Conservation (phyloP, 139 green algal species). For the Microglena sp. region DNA sequence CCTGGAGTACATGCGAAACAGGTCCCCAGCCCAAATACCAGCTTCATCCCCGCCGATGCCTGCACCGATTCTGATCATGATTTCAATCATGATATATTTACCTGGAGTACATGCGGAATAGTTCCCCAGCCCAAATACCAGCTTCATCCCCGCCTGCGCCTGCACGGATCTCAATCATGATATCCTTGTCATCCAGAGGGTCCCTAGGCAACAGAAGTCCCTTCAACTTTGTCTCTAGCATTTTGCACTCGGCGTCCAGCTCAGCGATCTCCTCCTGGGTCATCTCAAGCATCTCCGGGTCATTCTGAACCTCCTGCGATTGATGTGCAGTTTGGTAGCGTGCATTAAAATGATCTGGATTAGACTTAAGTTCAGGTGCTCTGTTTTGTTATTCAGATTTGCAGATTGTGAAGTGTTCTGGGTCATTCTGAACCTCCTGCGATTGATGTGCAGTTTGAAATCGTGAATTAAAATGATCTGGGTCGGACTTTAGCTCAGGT, state of each 20-base stretch:
- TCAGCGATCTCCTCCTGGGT: conserved; percentile 61
- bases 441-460: too few relatives aligned
- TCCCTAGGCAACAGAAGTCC: conserved; percentile 68
- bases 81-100: not conserved
- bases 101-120: conserved; percentile 49
- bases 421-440: too few relatives aligned
- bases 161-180: conserved; percentile 44
- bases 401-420: too few relatives aligned
- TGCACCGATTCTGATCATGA: conserved; percentile 13
- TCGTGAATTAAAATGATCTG: too few relatives aligned
- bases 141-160: conserved; percentile 66
- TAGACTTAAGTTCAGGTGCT: too few relatives aligned
- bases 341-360: too few relatives aligned
- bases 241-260: conserved; percentile 26
- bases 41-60: conserved; percentile 62
- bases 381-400: too few relatives aligned
- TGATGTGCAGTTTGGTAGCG: too few relatives aligned
- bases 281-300: conserved; percentile 72
- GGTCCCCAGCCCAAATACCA: conserved; percentile 50
- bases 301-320: conserved; percentile 14
- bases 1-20: conserved; percentile 45
- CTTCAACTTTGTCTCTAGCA: conserved; percentile 58
- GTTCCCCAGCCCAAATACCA: conserved; percentile 53
- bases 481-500: too few relatives aligned
- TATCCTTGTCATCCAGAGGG: conserved; percentile 16